Percentiles rank a stretch among this genome's conserved stretches.
These are phyloP conservation scores for Fusarium acutatum DNA, from an alignment of 2,329 filamentous ascomycete genomes.

Conservation along the genomic window DNA sequence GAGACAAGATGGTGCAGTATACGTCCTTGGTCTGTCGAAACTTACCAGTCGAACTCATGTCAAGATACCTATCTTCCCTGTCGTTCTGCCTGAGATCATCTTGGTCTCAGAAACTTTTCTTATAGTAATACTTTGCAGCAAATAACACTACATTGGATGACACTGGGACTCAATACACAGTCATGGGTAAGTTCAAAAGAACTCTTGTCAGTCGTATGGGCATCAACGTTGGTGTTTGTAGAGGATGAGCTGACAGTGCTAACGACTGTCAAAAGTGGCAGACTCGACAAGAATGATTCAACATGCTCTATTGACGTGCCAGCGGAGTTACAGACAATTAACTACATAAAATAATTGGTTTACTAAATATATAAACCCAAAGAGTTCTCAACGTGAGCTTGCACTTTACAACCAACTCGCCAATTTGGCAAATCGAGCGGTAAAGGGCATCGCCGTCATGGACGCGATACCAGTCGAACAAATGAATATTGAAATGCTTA, in stretches of 20 bases:
- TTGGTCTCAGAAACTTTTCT: background rate
- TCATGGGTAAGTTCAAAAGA: background rate
- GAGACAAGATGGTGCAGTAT: fast-evolving
- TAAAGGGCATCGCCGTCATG: background rate
- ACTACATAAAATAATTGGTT: fast-evolving
- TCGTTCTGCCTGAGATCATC: background rate
- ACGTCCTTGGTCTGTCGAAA: background rate
- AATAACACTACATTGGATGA: background rate
- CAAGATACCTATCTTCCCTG: too few relatives aligned
- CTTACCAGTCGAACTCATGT: background rate
- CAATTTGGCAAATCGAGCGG: background rate
- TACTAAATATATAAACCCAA: background rate
- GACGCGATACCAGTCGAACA: background rate
- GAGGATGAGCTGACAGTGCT: background rate
- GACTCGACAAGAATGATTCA: background rate
- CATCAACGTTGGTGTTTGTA: fast-evolving
- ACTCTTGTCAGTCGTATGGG: background rate
- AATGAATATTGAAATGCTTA: background rate
- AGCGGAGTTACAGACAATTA: background rate
- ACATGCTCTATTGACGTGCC: background rate
- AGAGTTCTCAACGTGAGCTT: background rate
- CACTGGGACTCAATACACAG: background rate
- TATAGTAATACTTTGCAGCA: background rate
- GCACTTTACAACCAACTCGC: background rate
- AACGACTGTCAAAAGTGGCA: background rate